Conservation (phyloP, 163 green algal species). For the Chloroidium sp. region DNA sequence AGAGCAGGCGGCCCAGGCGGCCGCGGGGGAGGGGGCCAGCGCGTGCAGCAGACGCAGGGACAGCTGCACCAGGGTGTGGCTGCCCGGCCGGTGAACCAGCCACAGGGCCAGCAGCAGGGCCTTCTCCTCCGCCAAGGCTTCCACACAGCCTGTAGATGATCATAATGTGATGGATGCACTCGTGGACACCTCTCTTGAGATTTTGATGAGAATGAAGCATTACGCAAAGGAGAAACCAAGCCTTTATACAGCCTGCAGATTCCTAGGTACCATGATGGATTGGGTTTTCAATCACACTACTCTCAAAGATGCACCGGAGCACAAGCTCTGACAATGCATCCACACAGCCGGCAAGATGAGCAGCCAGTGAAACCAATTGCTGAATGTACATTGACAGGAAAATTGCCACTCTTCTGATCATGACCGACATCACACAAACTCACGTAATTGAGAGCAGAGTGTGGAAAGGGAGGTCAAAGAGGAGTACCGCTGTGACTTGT, state of each 20-base stretch:
- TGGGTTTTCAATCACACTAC: too few relatives aligned
- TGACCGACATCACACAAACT: too few relatives aligned
- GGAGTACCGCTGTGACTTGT: slow-evolving; percentile 41
- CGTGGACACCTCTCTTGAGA: neutral
- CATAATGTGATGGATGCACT: neutral
- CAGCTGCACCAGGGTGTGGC: slow-evolving; percentile 12
- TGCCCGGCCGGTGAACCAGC: slow-evolving; percentile 43
- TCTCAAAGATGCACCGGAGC: too few relatives aligned
- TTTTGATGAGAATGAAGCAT: neutral
- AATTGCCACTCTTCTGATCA: too few relatives aligned
- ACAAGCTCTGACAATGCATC: too few relatives aligned
- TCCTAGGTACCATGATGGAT: too few relatives aligned
- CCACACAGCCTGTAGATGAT: slow-evolving; percentile 41
- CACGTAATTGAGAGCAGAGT: neutral
- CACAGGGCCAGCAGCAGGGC: slow-evolving; percentile 43
- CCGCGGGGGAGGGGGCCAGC: slow-evolving; percentile 33
- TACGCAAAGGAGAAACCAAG: neutral
- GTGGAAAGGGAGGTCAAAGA: neutral
- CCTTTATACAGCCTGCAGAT: neutral
- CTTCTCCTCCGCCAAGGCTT: slow-evolving; percentile 47
- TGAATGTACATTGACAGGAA: too few relatives aligned
- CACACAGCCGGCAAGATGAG: too few relatives aligned
- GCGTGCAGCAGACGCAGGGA: slow-evolving; percentile 60
- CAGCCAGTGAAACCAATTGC: too few relatives aligned
- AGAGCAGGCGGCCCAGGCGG: slow-evolving; percentile 49